Evolutionary conservation across 805 yeast genomes (phyloP), one percentile per base, ranked within the genome.

Genomic region (Ogataea wickerhamii): DNA sequence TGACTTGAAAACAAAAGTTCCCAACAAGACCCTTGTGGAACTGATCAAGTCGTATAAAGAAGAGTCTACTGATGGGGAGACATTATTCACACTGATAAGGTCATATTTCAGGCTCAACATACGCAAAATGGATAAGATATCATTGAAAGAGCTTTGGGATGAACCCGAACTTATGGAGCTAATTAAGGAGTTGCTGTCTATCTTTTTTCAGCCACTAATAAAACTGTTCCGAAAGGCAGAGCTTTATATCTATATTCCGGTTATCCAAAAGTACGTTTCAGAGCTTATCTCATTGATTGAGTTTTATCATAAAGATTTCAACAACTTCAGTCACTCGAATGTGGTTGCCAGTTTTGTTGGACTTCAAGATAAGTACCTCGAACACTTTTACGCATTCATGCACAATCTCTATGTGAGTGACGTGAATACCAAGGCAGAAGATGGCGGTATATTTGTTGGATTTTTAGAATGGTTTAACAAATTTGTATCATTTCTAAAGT

Each of bases 361-460:
- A 8, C 63, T 91, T 14, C 73, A 87, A 28, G 78, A 79, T 29
- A 74, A 76, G 20, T 95, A 89, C 58, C 85, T 86, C 47, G 78
- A 76, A 40, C 70, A 80, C 10, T 70, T 86, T 33, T 86, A 86
- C 67, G 66, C 66, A 37, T 93, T 91, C 53, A 70, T 91, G 41
- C 91, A 87, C 54, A 80, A 83, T 37, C 75, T 88, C n/a, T 88
- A 89, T 58, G 44, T 71, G n/a, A 78, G 84, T 46, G 98, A 91
- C 54, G 68, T 77, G 25, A 74, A 75, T 11, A 32, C 39, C 19
- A 38, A 34, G n/a, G 46, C 42, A 14, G 47, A 40, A 6, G 44
- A 47, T n/a, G 58, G 52, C 4, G 42, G 56, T 4, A 63, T 91
- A 4, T 91, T 91, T 62, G 77, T 80, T 35, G 78, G 79, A 4